A percentile compares a stretch with the other conserved stretches of the same genome.
Evolutionary conservation across 805 yeast genomes (phyloP).

Genomic region (Candida sonorensis): DNA sequence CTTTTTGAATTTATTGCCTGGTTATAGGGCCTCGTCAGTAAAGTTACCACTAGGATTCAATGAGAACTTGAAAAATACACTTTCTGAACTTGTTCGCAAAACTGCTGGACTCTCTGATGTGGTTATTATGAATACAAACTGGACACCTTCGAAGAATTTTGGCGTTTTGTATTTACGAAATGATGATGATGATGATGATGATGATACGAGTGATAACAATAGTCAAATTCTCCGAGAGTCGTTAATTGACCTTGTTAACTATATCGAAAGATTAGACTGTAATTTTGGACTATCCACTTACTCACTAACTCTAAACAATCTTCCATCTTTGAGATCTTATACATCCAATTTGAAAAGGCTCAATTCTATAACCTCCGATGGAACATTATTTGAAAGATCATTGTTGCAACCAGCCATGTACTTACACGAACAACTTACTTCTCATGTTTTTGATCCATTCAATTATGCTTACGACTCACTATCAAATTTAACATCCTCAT

Average conservation of each 20-base stretch:
- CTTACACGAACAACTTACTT: constrained; percentile 21
- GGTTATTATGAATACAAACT: constrained; percentile 21
- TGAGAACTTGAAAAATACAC: constrained; percentile 19
- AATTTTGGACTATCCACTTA: constrained; percentile 21
- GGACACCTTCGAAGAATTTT: constrained; percentile 26
- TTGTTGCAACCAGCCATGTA: constrained; percentile 22
- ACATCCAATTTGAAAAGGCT: constrained; percentile 11
- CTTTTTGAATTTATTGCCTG: constrained; percentile 23
- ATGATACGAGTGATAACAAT: constrained; percentile 9
- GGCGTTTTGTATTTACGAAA: constrained; percentile 24
- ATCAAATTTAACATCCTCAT: constrained; percentile 15
- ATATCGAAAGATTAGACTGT: constrained; percentile 22
- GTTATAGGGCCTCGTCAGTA: constrained; percentile 24
- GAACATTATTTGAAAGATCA: constrained; percentile 23
- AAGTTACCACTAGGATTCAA: constrained; percentile 23
- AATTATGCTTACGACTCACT: constrained; percentile 19
- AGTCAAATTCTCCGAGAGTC: constrained; percentile 16
- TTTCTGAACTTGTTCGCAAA: constrained; percentile 7
- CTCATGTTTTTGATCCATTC: constrained; percentile 25
- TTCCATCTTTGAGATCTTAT: constrained; percentile 20
- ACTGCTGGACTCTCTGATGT: constrained; percentile 15
- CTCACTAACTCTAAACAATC: constrained; percentile 18
- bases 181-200: too few species aligned
- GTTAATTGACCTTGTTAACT: constrained; percentile 12
- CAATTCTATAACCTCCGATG: constrained; percentile 14